Percentiles rank a stretch among this genome's conserved stretches.
Conservation (phyloP, 192 early-diverging fungal species). For the Umbelopsis sp. region DNA sequence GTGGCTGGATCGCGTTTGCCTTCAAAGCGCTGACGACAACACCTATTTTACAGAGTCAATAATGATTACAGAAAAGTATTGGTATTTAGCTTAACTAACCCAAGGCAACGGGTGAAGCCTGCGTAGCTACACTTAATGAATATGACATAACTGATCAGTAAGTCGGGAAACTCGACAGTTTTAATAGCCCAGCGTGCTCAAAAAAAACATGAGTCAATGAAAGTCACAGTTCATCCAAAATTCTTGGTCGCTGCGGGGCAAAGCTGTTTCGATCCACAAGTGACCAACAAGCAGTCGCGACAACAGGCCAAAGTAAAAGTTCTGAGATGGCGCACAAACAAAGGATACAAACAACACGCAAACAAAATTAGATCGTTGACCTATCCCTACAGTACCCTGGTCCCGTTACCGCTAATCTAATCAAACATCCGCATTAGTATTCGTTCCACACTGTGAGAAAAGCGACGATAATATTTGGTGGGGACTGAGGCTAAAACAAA, state of each 20-base stretch:
- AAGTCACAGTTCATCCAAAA: constrained; percentile 3
- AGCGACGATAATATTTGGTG: too few species aligned
- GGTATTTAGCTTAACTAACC: constrained; percentile 22
- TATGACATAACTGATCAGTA: constrained; percentile 20
- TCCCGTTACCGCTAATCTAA: too few species aligned
- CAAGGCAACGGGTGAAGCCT: constrained; percentile 36
- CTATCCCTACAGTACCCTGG: too few species aligned
- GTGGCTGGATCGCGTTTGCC: constrained; percentile 28
- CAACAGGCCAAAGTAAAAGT: too few species aligned
- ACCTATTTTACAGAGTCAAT: neutral
- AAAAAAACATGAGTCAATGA: constrained; percentile 18
- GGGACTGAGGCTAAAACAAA: too few species aligned
- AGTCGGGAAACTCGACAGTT: neutral
- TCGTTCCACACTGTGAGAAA: too few species aligned
- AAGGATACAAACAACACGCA: too few species aligned
- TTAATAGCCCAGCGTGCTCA: neutral
- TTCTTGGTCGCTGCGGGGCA: neutral
- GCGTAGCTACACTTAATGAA: constrained; percentile 36
- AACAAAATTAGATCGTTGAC: too few species aligned
- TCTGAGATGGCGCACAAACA: too few species aligned
- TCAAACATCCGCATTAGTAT: too few species aligned
- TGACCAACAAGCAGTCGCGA: too few species aligned
- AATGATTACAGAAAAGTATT: neutral
- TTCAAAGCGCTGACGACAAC: constrained; percentile 23
- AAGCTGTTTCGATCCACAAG: neutral